phyloP scores from a whole-genome alignment of 441 rosid species.

The Populus hybrid region DNA sequence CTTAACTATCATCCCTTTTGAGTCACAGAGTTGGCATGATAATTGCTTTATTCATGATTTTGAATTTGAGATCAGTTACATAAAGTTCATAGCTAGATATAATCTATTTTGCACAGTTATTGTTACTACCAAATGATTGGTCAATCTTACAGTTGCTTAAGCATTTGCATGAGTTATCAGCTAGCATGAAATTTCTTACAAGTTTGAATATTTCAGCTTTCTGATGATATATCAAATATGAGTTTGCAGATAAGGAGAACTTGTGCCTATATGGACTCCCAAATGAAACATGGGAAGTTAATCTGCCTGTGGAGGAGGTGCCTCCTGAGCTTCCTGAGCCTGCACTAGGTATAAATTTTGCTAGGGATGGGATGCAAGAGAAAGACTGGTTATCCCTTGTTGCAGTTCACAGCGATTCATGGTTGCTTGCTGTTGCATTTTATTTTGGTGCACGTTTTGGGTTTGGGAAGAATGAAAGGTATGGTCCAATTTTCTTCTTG shows the following conservation, averaged over 20 bases:
- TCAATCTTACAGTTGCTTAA: neutral
- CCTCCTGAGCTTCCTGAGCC: constrained; percentile 71
- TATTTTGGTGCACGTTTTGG: no score
- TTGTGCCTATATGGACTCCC: constrained; percentile 64
- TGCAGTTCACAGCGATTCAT: constrained; percentile 64
- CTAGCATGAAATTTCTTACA: neutral
- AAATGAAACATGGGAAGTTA: constrained; percentile 65
- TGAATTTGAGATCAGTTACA: neutral
- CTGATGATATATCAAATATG: neutral
- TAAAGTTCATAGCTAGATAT: neutral
- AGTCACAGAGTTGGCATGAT: neutral
- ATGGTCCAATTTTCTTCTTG: constrained; percentile 8
- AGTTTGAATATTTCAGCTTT: neutral
- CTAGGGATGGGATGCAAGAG: constrained; percentile 72
- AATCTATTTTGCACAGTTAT: neutral
- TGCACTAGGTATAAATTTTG: constrained; percentile 66
- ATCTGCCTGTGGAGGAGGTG: constrained; percentile 77
- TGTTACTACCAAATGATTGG: neutral
- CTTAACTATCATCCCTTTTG: neutral
- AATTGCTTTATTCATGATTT: neutral
- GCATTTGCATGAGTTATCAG: neutral
- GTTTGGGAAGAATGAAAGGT: constrained; percentile 55
- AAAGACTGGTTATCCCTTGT: constrained; percentile 62
- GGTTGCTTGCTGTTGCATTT: no score
- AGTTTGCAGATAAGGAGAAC: constrained; percentile 53